Evolutionary conservation across 1,284 basidiomycete species (phyloP).

Genomic region (Apiotrichum siamense): DNA sequence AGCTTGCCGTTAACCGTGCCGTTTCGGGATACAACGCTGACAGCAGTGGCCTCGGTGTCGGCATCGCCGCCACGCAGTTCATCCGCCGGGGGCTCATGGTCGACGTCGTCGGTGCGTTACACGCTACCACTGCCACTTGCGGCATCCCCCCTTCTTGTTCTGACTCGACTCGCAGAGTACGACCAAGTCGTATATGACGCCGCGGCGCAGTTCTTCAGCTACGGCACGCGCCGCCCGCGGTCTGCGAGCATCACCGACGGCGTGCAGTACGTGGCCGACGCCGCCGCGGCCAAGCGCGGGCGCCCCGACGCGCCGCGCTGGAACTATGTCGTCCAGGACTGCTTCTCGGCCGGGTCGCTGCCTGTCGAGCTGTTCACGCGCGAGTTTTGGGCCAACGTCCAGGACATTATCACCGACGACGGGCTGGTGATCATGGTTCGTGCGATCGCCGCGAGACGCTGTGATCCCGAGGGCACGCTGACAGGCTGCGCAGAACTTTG

Average conservation of each 20-base stretch:
- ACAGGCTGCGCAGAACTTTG: slow-evolving; percentile 63
- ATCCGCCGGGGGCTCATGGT: slow-evolving; percentile 58
- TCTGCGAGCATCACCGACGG: slow-evolving; percentile 71
- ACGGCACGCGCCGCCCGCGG: slow-evolving; percentile 55
- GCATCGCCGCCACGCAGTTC: slow-evolving; percentile 69
- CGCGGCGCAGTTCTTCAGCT: slow-evolving; percentile 67
- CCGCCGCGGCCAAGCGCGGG: slow-evolving; percentile 21
- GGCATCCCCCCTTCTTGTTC: too few species aligned
- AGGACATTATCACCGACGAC: slow-evolving; percentile 58
- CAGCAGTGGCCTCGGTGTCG: slow-evolving; percentile 74
- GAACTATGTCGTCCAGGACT: slow-evolving; percentile 80
- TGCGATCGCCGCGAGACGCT: too few species aligned
- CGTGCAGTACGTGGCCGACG: slow-evolving; percentile 56
- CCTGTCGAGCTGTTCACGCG: slow-evolving; percentile 72
- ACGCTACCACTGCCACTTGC: too few species aligned
- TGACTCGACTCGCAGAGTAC: slow-evolving; percentile 61
- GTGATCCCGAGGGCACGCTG: not conserved
- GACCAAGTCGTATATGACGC: slow-evolving; percentile 82
- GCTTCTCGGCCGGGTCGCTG: slow-evolving; percentile 81
- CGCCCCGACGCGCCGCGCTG: slow-evolving; percentile 46
- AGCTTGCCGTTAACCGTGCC: too few species aligned
- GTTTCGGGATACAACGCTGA: not conserved
- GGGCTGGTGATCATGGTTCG: slow-evolving; percentile 73
- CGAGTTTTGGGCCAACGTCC: slow-evolving; percentile 72
- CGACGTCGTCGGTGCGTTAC: slow-evolving; percentile 31